Percentiles rank a stretch among this genome's conserved stretches.
Evolutionary conservation across 1,139 yeast species (phyloP).

Genomic region (Hansenula sp.): DNA sequence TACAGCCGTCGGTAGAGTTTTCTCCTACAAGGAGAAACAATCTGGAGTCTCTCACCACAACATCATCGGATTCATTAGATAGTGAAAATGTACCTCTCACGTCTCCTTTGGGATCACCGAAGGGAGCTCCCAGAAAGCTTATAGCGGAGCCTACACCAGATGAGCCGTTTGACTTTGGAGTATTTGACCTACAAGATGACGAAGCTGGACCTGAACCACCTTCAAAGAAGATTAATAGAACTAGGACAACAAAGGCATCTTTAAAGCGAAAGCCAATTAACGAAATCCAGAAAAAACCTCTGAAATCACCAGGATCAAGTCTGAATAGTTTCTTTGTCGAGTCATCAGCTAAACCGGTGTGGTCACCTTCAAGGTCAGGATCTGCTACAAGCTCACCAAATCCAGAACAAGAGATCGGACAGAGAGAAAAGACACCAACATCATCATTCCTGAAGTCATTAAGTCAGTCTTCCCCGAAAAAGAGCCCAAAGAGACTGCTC

Average conservation of each 20-base stretch:
- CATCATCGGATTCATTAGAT: not conserved
- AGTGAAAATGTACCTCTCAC: slow-evolving; percentile 3
- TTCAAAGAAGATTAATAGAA: not conserved
- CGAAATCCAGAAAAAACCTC: not conserved
- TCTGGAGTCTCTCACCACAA: not conserved
- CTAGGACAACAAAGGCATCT: not conserved
- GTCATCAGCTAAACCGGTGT: slow-evolving; percentile 18
- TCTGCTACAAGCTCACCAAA: not conserved
- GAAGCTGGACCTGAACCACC: not conserved
- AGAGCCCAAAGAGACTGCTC: not conserved
- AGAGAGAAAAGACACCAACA: not conserved
- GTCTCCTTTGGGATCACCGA: not conserved
- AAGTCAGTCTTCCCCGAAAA: not conserved
- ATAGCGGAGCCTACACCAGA: not conserved
- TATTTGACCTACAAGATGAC: slow-evolving; percentile 2
- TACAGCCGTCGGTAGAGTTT: slow-evolving; percentile 7
- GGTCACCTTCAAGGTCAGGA: slow-evolving; percentile 16
- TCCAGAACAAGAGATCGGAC: not conserved
- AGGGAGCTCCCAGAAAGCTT: not conserved
- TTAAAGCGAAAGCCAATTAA: not conserved
- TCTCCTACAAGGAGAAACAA: slow-evolving; percentile 5
- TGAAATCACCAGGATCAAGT: not conserved
- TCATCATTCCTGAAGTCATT: not conserved
- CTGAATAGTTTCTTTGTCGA: slow-evolving; percentile 17
- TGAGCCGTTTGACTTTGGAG: not conserved